Base-by-base conservation (phyloP, 768 basidiomycete genomes). In the Mycena leptocephala region DNA sequence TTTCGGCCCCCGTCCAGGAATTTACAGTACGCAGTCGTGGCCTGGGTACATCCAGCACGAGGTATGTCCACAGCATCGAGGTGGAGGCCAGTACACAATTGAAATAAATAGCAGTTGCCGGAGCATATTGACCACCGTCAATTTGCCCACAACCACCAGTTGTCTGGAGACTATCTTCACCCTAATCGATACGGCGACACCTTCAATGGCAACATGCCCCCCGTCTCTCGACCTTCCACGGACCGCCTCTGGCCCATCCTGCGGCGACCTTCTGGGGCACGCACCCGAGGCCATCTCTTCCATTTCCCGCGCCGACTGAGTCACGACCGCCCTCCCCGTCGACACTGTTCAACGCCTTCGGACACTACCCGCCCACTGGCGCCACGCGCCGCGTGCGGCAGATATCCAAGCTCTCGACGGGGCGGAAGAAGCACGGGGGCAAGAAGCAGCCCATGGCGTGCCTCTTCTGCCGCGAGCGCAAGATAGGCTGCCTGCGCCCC, bases 401-500 rank as follows among this genome's bases (percentile, higher is more conserved):
- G 24, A 70, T 70, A 58, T 70, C 61, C 46, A 70, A 70, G 46
- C n/a, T 70, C 32, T 5, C 41, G 1, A 7, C 22, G 32, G 16
- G 6, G 30, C 9, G 22, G 22, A 65, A 51, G 68, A 70, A 46
- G 16, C 24, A 41, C 3, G 24, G 8, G 6, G 55, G 32, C 18
- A 72, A 76, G 70, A 71, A 76, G 37, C 75, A 76, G 70, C 18
- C 61, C 0, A 46, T 72, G 43, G 70, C 75, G 24, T 76, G 75
- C 33, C 58, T 76, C 56, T 76, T 76, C 43, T 76, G 75, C 48
- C 63, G 75, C 56, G 75, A 67, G 65, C 70, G 75, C 20, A 76
- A 76, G 58, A 76, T 76, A n/a, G 70, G 70, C 48, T 76, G 75
- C 48, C n/a, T 41, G 10, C 75, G 70, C 9, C 70, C 75, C 6